These are phyloP conservation scores for Macrophomina pseudophaseolina DNA, from an alignment of 2,329 filamentous ascomycete genomes.

Conservation along the genomic window DNA sequence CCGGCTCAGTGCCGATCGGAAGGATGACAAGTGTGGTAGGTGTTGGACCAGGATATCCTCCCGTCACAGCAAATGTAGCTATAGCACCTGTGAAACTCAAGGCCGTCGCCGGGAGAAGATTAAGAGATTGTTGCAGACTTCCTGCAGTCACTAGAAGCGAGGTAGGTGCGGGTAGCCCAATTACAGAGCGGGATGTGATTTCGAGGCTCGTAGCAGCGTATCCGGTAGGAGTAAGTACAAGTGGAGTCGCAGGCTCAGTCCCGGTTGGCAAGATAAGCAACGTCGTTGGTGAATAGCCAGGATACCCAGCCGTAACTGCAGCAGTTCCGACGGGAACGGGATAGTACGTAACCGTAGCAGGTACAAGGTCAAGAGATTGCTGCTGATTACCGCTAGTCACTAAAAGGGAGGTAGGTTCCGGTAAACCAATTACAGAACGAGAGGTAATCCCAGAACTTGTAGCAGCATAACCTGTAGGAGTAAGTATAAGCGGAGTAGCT, in stretches of 20 bases:
- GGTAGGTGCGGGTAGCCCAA: neutral
- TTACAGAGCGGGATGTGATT: neutral
- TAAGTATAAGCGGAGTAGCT: neutral
- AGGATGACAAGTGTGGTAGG: neutral
- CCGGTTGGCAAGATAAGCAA: neutral
- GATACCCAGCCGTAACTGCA: neutral
- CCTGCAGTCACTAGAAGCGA: neutral
- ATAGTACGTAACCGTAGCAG: neutral
- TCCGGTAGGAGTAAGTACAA: neutral
- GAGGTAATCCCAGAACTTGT: neutral
- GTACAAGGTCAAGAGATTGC: neutral
- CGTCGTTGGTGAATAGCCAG: neutral
- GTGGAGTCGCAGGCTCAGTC: neutral
- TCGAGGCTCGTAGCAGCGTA: neutral
- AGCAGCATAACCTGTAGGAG: neutral
- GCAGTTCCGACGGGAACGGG: neutral
- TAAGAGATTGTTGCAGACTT: neutral
- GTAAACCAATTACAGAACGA: neutral
- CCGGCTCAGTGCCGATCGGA: neutral
- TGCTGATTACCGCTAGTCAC: neutral
- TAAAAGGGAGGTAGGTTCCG: neutral
- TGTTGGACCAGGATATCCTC: neutral
- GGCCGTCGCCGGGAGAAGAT: neutral
- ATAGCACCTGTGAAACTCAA: neutral
- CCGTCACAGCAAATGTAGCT: neutral